Base-by-base conservation (phyloP, 1,139 yeast genomes). In the Yamadazyma mexicana region DNA sequence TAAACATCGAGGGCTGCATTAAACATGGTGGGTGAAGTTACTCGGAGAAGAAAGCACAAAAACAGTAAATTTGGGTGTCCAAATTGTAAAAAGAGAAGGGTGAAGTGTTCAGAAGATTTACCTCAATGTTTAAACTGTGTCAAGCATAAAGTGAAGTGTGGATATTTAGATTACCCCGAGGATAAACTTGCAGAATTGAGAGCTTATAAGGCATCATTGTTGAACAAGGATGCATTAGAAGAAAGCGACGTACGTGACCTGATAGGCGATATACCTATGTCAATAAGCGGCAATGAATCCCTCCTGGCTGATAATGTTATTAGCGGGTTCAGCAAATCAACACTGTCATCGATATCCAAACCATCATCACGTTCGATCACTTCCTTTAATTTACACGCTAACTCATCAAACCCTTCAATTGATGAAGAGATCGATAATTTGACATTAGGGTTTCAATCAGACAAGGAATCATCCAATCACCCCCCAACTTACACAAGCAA, bases 51-150 rank as follows among this genome's bases (percentile, higher is more conserved):
- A 33, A 63, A 52, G 42, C 69, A 63, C 40, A 62, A 61, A 38
- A 63, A 63, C 40, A 56, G 64, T 15, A 62, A 61, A 37, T 50
- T 54, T 37, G 77, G 77, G 1, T 71, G 77, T 45, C 69, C 73
- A 24, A 70, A 66, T 39, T 71, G 77, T 54, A 71, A 71, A 49
- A 62, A 62, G 35, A 58, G 77, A 43, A 45, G 75, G 38, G 74
- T 71, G 40, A 70, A 70, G 48, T 71, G 77, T 46, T 53, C 64
- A 4, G 76, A 71, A 43, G 69, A 69, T 41, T 53, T 69, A 28
- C 77, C 77, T 1, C 57, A 61, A 28, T 71, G 77, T 45, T 35
- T 52, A 36, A 70, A 70, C 47, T 71, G 77, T 54, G 50, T 68
- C 33, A 69, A 69, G 41, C 75, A 69, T 46, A 65, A 66, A 37